A percentile compares a stretch with the other conserved stretches of the same genome.
phyloP scores from a whole-genome alignment of 2,329 filamentous ascomycete species.

The Verticillium albo-atrum region DNA sequence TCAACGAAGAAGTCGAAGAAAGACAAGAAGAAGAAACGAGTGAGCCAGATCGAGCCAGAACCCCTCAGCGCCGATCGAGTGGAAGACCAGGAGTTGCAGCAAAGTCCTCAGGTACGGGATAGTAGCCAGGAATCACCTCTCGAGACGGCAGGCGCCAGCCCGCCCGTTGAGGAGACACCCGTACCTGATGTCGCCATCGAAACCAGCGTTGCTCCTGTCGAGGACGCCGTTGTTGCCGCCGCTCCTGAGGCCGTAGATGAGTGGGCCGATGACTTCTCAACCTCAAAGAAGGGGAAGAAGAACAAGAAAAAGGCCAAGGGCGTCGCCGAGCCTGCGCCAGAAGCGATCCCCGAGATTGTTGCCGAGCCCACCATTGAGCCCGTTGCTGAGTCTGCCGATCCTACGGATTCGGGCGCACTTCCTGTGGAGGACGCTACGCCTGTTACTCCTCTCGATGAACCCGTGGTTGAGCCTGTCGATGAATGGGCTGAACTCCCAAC shows the following conservation, averaged over 20 bases:
- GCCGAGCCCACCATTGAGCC: neutral
- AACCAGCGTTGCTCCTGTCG: neutral
- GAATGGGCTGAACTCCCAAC: constrained; percentile 11
- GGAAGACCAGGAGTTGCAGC: constrained; percentile 4
- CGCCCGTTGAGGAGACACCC: neutral
- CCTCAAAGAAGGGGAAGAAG: constrained; percentile 1
- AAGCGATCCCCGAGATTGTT: neutral
- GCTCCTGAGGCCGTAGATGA: neutral
- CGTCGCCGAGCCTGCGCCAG: neutral
- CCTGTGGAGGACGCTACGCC: neutral
- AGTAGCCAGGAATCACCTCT: constrained; percentile 2
- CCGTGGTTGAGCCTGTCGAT: neutral
- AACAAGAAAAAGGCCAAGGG: constrained; percentile 1
- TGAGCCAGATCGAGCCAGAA: constrained; percentile 3
- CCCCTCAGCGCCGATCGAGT: neutral
- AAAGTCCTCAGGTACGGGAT: constrained; percentile 4
- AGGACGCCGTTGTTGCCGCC: neutral
- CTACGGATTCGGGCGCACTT: neutral
- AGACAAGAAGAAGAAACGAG: constrained; percentile 12
- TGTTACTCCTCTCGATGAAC: neutral
- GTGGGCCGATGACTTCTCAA: neutral
- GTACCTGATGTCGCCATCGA: neutral
- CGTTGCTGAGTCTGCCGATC: neutral
- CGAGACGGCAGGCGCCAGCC: neutral
- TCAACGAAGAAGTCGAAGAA: constrained; percentile 12